Conservation (phyloP, 176 grass and related monocot species). For the Poa annua region DNA sequence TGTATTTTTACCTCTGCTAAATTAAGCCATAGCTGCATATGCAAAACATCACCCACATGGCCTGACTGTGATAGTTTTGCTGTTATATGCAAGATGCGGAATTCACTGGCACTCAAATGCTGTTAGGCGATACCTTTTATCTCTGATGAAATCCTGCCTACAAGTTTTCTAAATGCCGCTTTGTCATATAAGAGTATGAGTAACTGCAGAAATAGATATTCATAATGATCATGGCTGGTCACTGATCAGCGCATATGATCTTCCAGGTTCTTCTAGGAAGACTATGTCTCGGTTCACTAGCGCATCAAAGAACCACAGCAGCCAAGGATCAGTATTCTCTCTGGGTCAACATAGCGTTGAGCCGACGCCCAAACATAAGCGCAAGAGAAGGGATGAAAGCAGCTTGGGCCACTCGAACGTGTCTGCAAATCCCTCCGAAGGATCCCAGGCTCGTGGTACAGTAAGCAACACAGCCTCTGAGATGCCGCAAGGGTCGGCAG, state of each 20-base stretch:
- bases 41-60: background rate
- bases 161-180: background rate
- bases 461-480: conserved; percentile 8
- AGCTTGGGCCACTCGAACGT: conserved; percentile 34
- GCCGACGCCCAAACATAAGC: conserved; percentile 34
- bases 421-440: conserved; percentile 25
- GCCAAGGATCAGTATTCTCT: conserved; percentile 50
- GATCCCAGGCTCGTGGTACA: conserved; percentile 29
- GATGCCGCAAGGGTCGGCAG: background rate
- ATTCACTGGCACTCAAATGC: background rate
- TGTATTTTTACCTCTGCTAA: background rate
- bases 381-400: conserved; percentile 43
- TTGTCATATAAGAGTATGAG: background rate
- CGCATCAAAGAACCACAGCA: conserved; percentile 45
- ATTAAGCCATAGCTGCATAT: background rate
- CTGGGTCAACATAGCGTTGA: conserved; percentile 22
- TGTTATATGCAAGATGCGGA: background rate
- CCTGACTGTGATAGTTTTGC: background rate
- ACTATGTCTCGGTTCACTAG: conserved; percentile 46
- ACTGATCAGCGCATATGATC: background rate
- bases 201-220: background rate
- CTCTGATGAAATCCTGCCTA: background rate
- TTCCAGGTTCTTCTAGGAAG: conserved; percentile 52
- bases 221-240: background rate
- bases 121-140: background rate